Conservation (phyloP, 305 asterid species). For the Withania somnifera region DNA sequence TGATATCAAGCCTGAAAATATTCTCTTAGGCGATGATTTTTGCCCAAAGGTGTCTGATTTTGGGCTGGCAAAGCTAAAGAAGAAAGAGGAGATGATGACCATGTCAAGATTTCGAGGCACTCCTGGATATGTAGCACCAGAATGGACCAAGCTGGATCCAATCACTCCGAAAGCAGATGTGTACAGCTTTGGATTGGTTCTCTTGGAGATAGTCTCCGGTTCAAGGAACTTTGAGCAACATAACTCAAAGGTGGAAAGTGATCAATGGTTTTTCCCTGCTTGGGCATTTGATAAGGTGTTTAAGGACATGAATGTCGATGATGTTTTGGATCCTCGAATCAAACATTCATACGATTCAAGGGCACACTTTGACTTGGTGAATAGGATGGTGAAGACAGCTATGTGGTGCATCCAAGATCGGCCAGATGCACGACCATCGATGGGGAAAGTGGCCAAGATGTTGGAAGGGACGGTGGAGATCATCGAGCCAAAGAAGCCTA, state of each 20-base stretch:
- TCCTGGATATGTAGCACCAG: conserved; percentile 78
- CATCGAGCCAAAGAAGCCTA: conserved; percentile 57
- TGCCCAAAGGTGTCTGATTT: conserved; percentile 94
- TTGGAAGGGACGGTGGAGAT: conserved; percentile 81
- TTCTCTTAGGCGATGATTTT: conserved; percentile 68
- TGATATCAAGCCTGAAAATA: conserved; percentile 88
- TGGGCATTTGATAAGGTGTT: conserved; percentile 79
- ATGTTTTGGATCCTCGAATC: conserved; percentile 49
- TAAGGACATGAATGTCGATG: conserved; percentile 58
- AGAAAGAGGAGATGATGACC: conserved; percentile 61
- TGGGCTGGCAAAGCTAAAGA: conserved; percentile 72
- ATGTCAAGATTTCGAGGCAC: conserved; percentile 64
- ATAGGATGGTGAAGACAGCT: conserved; percentile 76
- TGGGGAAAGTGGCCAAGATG: conserved; percentile 97
- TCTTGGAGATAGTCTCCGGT: conserved; percentile 69
- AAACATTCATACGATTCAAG: conserved; percentile 46
- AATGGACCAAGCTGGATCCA: conserved; percentile 47
- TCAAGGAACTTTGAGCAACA: conserved; percentile 40
- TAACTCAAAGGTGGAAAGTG: conserved; percentile 45
- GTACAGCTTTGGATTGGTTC: conserved; percentile 69
- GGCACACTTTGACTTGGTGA: conserved; percentile 53
- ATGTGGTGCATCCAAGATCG: conserved; percentile 85
- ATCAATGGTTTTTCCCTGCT: conserved; percentile 62
- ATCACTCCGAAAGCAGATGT: conserved; percentile 81
- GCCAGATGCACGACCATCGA: conserved; percentile 73